Conservation (phyloP, 805 yeast genomes). For the Metschnikowia vanudenii region DNA sequence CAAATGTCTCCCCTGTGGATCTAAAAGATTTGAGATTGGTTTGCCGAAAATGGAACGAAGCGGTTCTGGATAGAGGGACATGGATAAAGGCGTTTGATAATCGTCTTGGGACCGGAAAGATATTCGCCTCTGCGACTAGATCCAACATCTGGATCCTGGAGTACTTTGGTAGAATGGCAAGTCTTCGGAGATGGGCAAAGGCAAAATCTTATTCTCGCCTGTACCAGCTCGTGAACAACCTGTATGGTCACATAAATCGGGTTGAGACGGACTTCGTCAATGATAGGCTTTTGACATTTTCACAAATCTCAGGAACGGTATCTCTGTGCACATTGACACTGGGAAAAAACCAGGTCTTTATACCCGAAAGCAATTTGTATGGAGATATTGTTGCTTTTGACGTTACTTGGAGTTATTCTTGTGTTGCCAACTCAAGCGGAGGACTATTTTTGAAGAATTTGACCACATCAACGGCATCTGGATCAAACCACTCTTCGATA, state of each 20-base stretch:
- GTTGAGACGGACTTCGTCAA: slow-evolving; percentile 27
- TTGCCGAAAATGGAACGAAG: slow-evolving; percentile 47
- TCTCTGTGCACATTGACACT: slow-evolving; percentile 31
- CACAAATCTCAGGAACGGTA: slow-evolving; percentile 28
- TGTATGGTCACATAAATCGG: slow-evolving; percentile 24
- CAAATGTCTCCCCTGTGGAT: slow-evolving; percentile 46
- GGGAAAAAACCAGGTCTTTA: slow-evolving; percentile 39
- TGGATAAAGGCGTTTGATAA: slow-evolving; percentile 48
- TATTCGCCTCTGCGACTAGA: slow-evolving; percentile 46
- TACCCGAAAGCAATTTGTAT: slow-evolving; percentile 31
- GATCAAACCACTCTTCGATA: slow-evolving; percentile 24
- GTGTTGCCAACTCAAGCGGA: slow-evolving; percentile 30
- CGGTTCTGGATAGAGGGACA: slow-evolving; percentile 44
- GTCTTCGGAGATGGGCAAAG: slow-evolving; percentile 40
- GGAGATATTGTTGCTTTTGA: slow-evolving; percentile 21
- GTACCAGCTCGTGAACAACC: slow-evolving; percentile 31
- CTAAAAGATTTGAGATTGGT: slow-evolving; percentile 42
- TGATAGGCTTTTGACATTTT: slow-evolving; percentile 29
- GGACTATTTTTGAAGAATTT: slow-evolving; percentile 34
- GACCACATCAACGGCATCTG: slow-evolving; percentile 31
- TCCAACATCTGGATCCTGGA: slow-evolving; percentile 48
- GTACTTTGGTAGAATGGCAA: slow-evolving; percentile 39
- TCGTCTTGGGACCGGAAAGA: slow-evolving; percentile 34
- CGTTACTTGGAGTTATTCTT: slow-evolving; percentile 34
- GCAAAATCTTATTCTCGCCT: slow-evolving; percentile 27